Evolutionary conservation across 208 protist species (phyloP), one percentile per base, ranked within the genome.

Genomic region (Acanthamoeba lenticulata): DNA sequence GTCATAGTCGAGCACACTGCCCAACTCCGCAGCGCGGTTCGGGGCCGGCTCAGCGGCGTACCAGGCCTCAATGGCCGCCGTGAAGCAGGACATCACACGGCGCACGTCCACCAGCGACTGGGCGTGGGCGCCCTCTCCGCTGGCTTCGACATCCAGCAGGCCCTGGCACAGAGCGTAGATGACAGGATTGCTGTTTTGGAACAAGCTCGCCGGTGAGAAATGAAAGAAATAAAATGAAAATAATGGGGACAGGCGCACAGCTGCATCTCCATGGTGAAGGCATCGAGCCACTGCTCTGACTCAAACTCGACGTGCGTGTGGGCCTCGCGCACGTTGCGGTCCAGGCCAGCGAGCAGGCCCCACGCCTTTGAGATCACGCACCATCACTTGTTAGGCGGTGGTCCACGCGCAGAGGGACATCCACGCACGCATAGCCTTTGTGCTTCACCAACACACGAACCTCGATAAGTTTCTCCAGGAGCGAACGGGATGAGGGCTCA

Each of bases 221-320:
- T 7, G 57, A n/a, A 52, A 52, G 5, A 52, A 52, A 52, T 52
- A 19, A 52, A 15, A 69, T 69, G 9, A 69, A n/a, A 69, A 27
- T 29, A 34, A 69, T 7, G 6, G 34, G 6, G 19, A 44, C 7
- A 24, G 11, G n/a, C 77, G 45, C 34, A 91, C 85, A 91, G 19
- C 24, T 91, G 55, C 85, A 91, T 72, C 29, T 91, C 85, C 57
- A 91, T 44, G 19, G 85, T 72, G 55, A 91, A 91, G 38, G 85
- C 85, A 27, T 91, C 85, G 21, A 62, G 52, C 85, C 85, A 91
- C 34, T 32, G 47, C 38, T 91, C 85, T 2, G 47, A 72, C 36
- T 91, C 85, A 32, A 49, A 91, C 55, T 72, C 85, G 4, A 91
- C 57, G 85, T 91, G 85, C 44, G 38, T 17, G 27, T 29, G 77